A percentile compares a stretch with the other conserved stretches of the same genome.
phyloP scores from a whole-genome alignment of 768 basidiomycete genomes.

The Kwoniella mangroviensis region DNA sequence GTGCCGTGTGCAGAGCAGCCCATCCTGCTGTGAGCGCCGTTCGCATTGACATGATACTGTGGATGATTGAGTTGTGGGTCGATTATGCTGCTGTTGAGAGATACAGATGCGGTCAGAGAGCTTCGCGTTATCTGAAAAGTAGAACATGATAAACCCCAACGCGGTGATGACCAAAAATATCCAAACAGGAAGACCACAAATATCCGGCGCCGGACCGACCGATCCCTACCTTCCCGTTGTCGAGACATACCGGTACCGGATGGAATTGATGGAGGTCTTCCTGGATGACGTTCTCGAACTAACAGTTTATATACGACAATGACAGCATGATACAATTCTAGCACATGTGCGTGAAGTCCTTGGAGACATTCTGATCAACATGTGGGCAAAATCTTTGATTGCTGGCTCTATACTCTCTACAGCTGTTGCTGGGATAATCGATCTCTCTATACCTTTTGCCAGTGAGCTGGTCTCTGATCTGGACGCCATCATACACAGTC shows the following conservation, averaged over 20 bases:
- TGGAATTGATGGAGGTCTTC: background rate
- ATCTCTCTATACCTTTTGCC: conserved; percentile 15
- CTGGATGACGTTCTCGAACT: background rate
- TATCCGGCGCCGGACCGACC: conserved; percentile 8
- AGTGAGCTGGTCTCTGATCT: conserved; percentile 12
- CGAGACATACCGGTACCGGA: background rate
- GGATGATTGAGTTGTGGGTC: background rate
- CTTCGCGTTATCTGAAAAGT: background rate
- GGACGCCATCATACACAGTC: conserved; percentile 3
- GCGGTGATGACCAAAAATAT: background rate
- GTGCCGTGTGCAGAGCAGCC: conserved; percentile 48
- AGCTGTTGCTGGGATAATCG: conserved; percentile 4
- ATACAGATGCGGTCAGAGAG: background rate
- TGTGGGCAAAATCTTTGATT: conserved; percentile 4
- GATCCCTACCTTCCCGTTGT: background rate
- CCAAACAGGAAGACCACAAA: background rate
- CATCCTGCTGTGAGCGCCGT: conserved; percentile 42
- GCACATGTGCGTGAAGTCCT: too few relatives aligned
- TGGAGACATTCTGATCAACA: background rate
- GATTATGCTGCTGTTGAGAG: background rate
- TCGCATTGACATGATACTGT: conserved; percentile 10
- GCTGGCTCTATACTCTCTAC: conserved; percentile 4
- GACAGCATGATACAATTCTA: too few relatives aligned
- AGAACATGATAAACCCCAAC: background rate
- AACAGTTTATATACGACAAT: too few relatives aligned